Base-by-base conservation (phyloP, 768 basidiomycete genomes). In the Mycena crocata region DNA sequence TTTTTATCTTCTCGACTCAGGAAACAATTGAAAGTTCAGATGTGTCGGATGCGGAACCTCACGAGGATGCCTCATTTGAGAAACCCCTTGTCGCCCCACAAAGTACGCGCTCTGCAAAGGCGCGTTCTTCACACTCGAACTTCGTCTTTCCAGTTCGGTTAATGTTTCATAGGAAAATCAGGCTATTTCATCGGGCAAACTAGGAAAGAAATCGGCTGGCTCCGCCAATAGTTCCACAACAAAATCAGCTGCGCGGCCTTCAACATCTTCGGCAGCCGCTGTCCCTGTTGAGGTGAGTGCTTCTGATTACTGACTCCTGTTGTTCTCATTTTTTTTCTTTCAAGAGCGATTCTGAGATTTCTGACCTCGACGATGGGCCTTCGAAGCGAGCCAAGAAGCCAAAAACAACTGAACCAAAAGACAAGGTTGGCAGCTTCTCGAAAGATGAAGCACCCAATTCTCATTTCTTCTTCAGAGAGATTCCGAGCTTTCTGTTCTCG, bases 271-370 rank as follows among this genome's bases (percentile, higher is more conserved):
- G 56, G 42, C 39, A 19, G 34, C 63, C 21, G 40, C 45, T 19
- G 34, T 44, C n/a, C 28, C n/a, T 57, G 44, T 19, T 46, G 44
- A 59, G 15, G 61, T 62, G 26, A 31, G 55, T 48, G 30, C 24
- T 9, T n/a, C 40, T 42, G n/a, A 55, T 17, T 21, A n/a, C 17
- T 50, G 7, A 8, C 24, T 30, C 44, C 37, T 5, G n/a, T 35
- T 30, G 9, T 39, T n/a, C 23, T 48, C 26, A 62, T 10, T 51
- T 26, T 19, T 55, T 35, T 5, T 32, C 15, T 37, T 14, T 50
- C 15, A 26, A 84, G 68, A 88, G 87, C 72, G 89, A 88, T 40
- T 87, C 89, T 6, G 89, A 90, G 60, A 71, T 90, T 32, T 89
- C 90, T 7, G 84, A 84, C 7, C 80, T 91, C 19, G 78, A 86